Percentiles rank a stretch among this genome's conserved stretches.
Evolutionary conservation across 2,329 filamentous ascomycete genomes (phyloP).

Genomic region (Trichophyton schoenleinii): DNA sequence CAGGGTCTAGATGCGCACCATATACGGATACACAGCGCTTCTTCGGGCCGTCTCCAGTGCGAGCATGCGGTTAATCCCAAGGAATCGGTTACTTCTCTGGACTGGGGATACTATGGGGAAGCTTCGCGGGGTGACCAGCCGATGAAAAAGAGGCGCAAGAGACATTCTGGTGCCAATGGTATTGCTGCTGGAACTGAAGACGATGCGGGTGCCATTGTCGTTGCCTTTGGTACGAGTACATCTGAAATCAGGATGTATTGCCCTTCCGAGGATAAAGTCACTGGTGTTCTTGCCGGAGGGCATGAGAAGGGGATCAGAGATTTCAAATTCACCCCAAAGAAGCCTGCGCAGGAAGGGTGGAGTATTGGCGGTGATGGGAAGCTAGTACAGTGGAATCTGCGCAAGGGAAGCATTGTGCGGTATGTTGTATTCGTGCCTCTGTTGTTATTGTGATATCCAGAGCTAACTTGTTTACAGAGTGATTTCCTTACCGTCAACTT

Average conservation of each 20-base stretch:
- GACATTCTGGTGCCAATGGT: slow-evolving; percentile 32
- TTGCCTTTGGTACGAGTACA: slow-evolving; percentile 38
- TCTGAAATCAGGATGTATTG: slow-evolving; percentile 41
- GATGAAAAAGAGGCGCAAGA: slow-evolving; percentile 41
- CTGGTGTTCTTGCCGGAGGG: slow-evolving; percentile 33
- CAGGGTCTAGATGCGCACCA: slow-evolving; percentile 42
- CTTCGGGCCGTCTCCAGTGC: slow-evolving; percentile 38
- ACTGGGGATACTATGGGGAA: slow-evolving; percentile 37
- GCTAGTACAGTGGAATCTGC: slow-evolving; percentile 41
- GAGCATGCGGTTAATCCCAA: slow-evolving; percentile 38
- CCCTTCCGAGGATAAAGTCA: slow-evolving; percentile 35
- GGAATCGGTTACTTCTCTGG: slow-evolving; percentile 37
- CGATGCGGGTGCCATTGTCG: slow-evolving; percentile 29
- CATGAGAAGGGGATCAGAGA: slow-evolving; percentile 39
- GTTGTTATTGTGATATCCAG: background rate
- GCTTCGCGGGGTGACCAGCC: slow-evolving; percentile 23
- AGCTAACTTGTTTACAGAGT: slow-evolving; percentile 21
- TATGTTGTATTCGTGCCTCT: slow-evolving; percentile 17
- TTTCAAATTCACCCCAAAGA: slow-evolving; percentile 38
- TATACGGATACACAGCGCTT: slow-evolving; percentile 41
- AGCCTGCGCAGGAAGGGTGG: slow-evolving; percentile 35
- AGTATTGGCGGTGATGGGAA: slow-evolving; percentile 42
- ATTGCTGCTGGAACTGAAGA: slow-evolving; percentile 14
- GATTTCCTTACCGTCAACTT: slow-evolving; percentile 32
- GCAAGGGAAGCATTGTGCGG: slow-evolving; percentile 32